Evolutionary conservation across 1,139 yeast genomes (phyloP), one percentile per base, ranked within the genome.

Genomic region (Diutina rugosa): DNA sequence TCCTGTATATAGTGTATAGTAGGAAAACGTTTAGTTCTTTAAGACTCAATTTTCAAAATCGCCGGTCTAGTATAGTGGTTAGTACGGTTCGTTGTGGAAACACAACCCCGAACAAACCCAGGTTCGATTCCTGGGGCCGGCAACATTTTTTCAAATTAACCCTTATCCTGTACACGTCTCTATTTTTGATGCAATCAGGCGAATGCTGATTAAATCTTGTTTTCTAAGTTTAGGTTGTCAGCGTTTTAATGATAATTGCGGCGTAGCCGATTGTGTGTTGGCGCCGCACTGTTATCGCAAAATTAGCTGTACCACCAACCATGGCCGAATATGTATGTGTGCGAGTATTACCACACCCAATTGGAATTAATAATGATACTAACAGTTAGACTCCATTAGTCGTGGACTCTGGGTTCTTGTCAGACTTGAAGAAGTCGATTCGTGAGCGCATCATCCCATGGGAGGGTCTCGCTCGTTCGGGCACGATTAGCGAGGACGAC

Each of bases 361-460:
- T 10, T 49, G 21, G 6, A 12, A 28, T 46, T 26, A 21, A n/a
- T 44, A 18, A 12, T 30, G 32, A 26, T 46, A 49, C 58, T 57
- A 61, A 62, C 63, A 56, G 5, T 32, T 26, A 38, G 54, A 38
- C 44, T 26, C 46, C 54, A 6, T 66, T 72, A 57, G 59, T 69
- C 55, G 67, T 79, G 61, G 89, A 85, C 63, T 85, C 88, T 69
- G 78, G 78, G 55, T 84, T 82, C 65, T 76, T 89, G 64, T 85
- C 84, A 61, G 96, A 90, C 64, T 81, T 87, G 61, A 82, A 89
- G 64, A 77, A 80, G 63, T 84, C 84, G 61, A 84, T 89, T 62
- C 79, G 95, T 63, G 87, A 88, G 60, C 81, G 95, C 62, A 86
- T 95, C 44, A 82, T 91, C 59, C 95, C 96, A 30, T 91, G 97